These are phyloP conservation scores for Gaertneriomyces semiglobifer DNA, from an alignment of 192 early-diverging fungal species.

Conservation along the genomic window DNA sequence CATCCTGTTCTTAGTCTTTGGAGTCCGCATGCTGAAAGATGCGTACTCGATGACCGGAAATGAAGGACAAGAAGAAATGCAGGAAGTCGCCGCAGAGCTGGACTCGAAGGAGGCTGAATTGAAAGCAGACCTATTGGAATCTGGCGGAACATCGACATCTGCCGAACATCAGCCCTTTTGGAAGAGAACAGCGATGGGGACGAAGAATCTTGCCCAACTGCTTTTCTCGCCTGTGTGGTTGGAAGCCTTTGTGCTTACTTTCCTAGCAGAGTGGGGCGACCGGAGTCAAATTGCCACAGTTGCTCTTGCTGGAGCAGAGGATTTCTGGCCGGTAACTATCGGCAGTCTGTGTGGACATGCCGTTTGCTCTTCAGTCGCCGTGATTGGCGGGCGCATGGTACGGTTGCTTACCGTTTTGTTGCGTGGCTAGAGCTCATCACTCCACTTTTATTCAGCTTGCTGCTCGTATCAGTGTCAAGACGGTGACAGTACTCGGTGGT, in stretches of 20 bases:
- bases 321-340: slow-evolving; percentile 85
- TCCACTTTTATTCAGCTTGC: neutral
- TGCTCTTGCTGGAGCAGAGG: slow-evolving; percentile 91
- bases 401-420: neutral
- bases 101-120: slow-evolving; percentile 61
- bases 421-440: neutral
- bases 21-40: slow-evolving; percentile 82
- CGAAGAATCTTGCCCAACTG: slow-evolving; percentile 38
- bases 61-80: slow-evolving; percentile 86
- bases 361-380: slow-evolving; percentile 88
- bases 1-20: slow-evolving; percentile 90
- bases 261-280: slow-evolving; percentile 98
- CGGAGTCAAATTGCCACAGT: slow-evolving; percentile 88
- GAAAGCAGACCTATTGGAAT: slow-evolving; percentile 39
- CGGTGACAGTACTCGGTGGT: slow-evolving; percentile 80
- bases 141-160: neutral
- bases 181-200: neutral
- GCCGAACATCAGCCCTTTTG: neutral
- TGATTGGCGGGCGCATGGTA: slow-evolving; percentile 86
- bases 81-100: slow-evolving; percentile 86
- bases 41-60: slow-evolving; percentile 81
- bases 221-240: slow-evolving; percentile 88
- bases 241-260: slow-evolving; percentile 93
- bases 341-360: slow-evolving; percentile 89
- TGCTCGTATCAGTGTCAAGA: slow-evolving; percentile 40